phyloP scores from a whole-genome alignment of 129 eudicot species.

The Arctium minus region DNA sequence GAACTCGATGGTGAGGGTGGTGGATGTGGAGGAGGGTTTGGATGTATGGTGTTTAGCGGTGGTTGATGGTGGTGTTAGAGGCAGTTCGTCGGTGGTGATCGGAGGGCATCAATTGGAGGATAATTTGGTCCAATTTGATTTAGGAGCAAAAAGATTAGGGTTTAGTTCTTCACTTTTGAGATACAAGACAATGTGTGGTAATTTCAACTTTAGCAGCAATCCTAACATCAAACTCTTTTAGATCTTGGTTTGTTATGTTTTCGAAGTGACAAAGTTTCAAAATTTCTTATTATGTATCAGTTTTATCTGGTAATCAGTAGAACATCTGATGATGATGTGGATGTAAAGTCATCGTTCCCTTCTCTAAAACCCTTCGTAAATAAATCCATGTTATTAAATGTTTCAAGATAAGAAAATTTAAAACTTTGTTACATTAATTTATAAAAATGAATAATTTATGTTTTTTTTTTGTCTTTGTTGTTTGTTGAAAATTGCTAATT shows the following conservation, averaged over 20 bases:
- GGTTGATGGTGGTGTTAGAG: constrained; percentile 42
- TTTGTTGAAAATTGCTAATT: too few relatives aligned
- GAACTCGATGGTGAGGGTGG: constrained; percentile 66
- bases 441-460: too few relatives aligned
- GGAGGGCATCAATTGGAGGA: constrained; percentile 73
- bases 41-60: constrained; percentile 68
- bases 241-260: too few relatives aligned
- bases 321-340: not conserved
- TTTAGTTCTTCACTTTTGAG: constrained; percentile 54
- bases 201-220: constrained; percentile 44
- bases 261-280: not conserved
- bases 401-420: too few relatives aligned
- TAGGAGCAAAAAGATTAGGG: constrained; percentile 44
- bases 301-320: too few relatives aligned
- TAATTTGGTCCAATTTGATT: constrained; percentile 60
- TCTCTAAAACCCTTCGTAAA: too few relatives aligned
- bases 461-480: too few relatives aligned
- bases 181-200: constrained; percentile 58
- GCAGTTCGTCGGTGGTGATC: constrained; percentile 35
- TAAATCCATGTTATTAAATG: too few relatives aligned
- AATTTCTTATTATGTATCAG: too few relatives aligned
- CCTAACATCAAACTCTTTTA: not conserved
- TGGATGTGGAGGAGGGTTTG: constrained; percentile 22
- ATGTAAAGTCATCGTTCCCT: too few relatives aligned
- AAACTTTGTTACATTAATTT: too few relatives aligned